Evolutionary conservation across 192 early-diverging fungal genomes (phyloP).

Genomic region (Gamsiella multidivaricata): DNA sequence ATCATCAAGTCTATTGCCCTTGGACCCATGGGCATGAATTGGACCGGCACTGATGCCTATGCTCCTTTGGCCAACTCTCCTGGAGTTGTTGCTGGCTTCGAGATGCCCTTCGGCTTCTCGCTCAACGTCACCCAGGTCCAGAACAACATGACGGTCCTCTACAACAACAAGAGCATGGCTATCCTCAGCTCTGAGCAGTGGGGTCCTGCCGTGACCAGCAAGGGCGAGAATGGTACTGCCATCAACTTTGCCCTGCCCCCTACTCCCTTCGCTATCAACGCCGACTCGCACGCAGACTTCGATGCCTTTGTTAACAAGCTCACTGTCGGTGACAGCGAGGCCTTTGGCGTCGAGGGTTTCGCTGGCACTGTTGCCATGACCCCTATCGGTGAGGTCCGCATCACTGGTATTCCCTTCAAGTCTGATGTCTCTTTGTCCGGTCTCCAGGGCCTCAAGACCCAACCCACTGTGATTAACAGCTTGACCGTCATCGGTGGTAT

Average conservation of each 20-base stretch:
- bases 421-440: conserved; percentile 62
- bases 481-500: conserved; percentile 65
- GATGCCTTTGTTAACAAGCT: conserved; percentile 63
- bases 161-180: conserved; percentile 45
- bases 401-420: conserved; percentile 66
- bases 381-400: conserved; percentile 63
- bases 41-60: conserved; percentile 59
- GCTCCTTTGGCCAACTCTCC: conserved; percentile 59
- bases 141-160: conserved; percentile 63
- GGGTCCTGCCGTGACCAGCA: conserved; percentile 52
- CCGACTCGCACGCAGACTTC: conserved; percentile 60
- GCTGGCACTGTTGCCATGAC: conserved; percentile 64
- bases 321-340: conserved; percentile 53
- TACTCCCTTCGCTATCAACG: conserved; percentile 58
- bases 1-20: conserved; percentile 65
- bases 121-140: conserved; percentile 66
- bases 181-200: conserved; percentile 35
- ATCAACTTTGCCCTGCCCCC: conserved; percentile 62
- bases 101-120: conserved; percentile 73
- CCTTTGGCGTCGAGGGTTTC: conserved; percentile 59
- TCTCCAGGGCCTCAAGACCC: conserved; percentile 65
- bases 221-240: conserved; percentile 53
- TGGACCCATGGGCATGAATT: conserved; percentile 66
- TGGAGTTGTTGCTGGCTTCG: conserved; percentile 58
- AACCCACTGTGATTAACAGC: conserved; percentile 62